phyloP scores from a whole-genome alignment of 345 rosid species.

The Erysimum cheiranthoides region DNA sequence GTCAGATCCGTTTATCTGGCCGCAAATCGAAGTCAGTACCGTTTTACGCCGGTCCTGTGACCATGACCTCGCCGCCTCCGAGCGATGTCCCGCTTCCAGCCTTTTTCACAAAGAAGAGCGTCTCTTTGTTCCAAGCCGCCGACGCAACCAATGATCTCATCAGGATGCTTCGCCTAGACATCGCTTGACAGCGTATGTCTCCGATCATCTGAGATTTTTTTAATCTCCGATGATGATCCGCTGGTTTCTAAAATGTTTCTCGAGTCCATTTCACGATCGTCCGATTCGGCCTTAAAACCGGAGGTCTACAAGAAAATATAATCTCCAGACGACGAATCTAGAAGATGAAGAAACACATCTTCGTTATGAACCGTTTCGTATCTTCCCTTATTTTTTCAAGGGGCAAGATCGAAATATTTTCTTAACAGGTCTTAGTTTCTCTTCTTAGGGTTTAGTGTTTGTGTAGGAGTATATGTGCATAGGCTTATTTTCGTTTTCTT shows the following conservation, averaged over 20 bases:
- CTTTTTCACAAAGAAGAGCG: slow-evolving; percentile 58
- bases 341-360: slow-evolving; percentile 46
- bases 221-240: background rate
- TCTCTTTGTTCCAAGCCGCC: slow-evolving; percentile 13
- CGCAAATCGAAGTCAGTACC: slow-evolving; percentile 33
- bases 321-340: slow-evolving; percentile 45
- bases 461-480: slow-evolving; percentile 40
- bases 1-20: slow-evolving; percentile 45
- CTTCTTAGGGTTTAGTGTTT: slow-evolving; percentile 46
- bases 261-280: background rate
- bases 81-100: slow-evolving; percentile 88
- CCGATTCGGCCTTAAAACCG: slow-evolving; percentile 6
- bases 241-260: background rate
- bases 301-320: background rate
- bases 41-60: slow-evolving; percentile 81
- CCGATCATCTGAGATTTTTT: background rate
- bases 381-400: slow-evolving; percentile 90
- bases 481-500: background rate
- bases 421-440: slow-evolving; percentile 49
- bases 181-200: slow-evolving; percentile 29
- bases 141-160: slow-evolving; percentile 62
- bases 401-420: slow-evolving; percentile 56
- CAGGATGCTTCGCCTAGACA: slow-evolving; percentile 60
- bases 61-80: slow-evolving; percentile 84
- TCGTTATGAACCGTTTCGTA: slow-evolving; percentile 38